Evolutionary conservation across 768 basidiomycete genomes (phyloP).

Genomic region (Tricholoma sp.): DNA sequence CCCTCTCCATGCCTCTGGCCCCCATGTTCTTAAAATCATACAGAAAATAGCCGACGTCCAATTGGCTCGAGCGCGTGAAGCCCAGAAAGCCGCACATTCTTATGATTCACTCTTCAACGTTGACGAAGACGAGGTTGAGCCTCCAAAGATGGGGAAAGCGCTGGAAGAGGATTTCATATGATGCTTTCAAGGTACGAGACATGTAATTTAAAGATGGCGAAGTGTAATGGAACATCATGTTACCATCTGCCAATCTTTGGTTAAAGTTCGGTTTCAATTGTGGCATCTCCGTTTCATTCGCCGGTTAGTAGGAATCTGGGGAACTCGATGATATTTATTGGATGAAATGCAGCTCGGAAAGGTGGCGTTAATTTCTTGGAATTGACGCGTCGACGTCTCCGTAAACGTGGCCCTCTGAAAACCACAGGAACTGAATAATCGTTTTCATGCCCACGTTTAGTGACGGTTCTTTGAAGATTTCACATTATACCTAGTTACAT

Average conservation of each 20-base stretch:
- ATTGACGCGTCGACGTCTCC: too few relatives aligned
- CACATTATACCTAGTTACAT: too few relatives aligned
- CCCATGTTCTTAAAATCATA: neutral
- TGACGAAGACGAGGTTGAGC: slow-evolving; percentile 49
- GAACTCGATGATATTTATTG: too few relatives aligned
- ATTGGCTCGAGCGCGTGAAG: slow-evolving; percentile 69
- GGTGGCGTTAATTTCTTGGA: too few relatives aligned
- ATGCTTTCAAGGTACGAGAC: slow-evolving; percentile 13
- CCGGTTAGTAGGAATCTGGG: too few relatives aligned
- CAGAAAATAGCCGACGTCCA: slow-evolving; percentile 80
- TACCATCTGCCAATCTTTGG: neutral
- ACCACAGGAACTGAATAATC: too few relatives aligned
- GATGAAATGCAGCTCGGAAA: too few relatives aligned
- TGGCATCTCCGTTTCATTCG: too few relatives aligned
- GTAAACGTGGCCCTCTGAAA: too few relatives aligned
- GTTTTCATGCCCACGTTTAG: too few relatives aligned
- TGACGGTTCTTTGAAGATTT: too few relatives aligned
- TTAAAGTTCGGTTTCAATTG: neutral
- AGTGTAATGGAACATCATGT: neutral
- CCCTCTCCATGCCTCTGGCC: neutral
- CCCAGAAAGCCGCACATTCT: slow-evolving; percentile 81
- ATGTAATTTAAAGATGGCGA: neutral
- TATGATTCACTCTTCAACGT: slow-evolving; percentile 78
- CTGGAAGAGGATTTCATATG: slow-evolving; percentile 90
- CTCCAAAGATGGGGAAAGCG: slow-evolving; percentile 60